Evolutionary conservation across 768 basidiomycete species (phyloP).

Genomic region (Podaxis rugospora): DNA sequence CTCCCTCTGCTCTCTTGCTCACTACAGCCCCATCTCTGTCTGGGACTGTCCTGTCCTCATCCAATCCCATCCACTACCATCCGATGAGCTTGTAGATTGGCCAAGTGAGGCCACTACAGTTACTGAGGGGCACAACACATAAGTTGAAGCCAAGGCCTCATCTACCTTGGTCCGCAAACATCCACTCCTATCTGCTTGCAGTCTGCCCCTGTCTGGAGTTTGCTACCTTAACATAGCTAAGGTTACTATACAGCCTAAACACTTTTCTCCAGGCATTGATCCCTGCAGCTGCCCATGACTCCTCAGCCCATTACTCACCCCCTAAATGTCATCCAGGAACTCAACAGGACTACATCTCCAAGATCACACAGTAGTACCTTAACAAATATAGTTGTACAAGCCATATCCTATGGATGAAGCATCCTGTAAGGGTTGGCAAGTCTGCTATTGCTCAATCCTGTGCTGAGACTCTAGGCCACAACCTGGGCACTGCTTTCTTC

Average conservation of each 20-base stretch:
- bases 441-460: conserved; percentile 1
- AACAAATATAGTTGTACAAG: neutral
- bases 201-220: no score
- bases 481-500: neutral
- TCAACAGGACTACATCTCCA: neutral
- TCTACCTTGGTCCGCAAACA: no score
- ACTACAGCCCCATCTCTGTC: no score
- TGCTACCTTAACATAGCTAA: no score
- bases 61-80: no score
- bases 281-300: neutral
- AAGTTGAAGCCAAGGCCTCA: no score
- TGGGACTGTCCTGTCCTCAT: no score
- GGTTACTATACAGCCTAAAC: neutral
- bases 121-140: no score
- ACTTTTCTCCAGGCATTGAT: neutral
- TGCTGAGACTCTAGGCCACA: neutral
- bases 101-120: no score
- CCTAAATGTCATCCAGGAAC: neutral
- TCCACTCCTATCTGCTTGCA: no score
- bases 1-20: no score
- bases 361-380: neutral
- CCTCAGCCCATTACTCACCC: neutral
- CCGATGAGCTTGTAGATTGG: no score
- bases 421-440: neutral
- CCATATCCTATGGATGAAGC: neutral